Evolutionary conservation across 768 basidiomycete species (phyloP).

Genomic region (Hydnum rufescens): DNA sequence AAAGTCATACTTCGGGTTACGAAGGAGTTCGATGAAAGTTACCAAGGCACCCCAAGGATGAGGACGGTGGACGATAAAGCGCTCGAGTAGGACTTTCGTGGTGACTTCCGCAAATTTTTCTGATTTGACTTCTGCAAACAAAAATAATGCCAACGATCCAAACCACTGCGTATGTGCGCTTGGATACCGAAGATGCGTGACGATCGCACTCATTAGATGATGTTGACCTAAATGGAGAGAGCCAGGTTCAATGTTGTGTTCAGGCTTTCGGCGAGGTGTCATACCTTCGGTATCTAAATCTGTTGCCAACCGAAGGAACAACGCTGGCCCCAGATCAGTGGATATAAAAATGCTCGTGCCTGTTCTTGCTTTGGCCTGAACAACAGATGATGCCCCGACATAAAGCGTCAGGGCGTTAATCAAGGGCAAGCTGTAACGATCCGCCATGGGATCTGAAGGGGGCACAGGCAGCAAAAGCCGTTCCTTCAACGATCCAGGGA

Average conservation of each 20-base stretch:
- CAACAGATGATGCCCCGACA: slow-evolving; percentile 82
- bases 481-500: slow-evolving; percentile 42
- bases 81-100: slow-evolving; percentile 79
- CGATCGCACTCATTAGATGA: slow-evolving; percentile 79
- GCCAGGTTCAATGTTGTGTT: too few species aligned
- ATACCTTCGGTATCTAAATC: slow-evolving; percentile 83
- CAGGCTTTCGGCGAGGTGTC: too few species aligned
- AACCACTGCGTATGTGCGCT: slow-evolving; percentile 99
- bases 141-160: slow-evolving; percentile 70
- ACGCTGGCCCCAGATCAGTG: slow-evolving; percentile 66
- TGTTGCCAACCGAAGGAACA: slow-evolving; percentile 62
- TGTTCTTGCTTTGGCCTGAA: slow-evolving; percentile 69
- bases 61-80: slow-evolving; percentile 83
- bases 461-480: slow-evolving; percentile 34
- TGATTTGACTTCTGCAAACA: slow-evolving; percentile 63
- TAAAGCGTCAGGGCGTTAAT: slow-evolving; percentile 93
- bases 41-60: slow-evolving; percentile 93
- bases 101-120: slow-evolving; percentile 64
- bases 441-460: slow-evolving; percentile 27
- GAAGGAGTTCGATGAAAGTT: slow-evolving; percentile 83
- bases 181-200: slow-evolving; percentile 89
- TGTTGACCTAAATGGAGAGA: slow-evolving; percentile 84
- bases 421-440: slow-evolving; percentile 69
- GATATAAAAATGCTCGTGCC: slow-evolving; percentile 65
- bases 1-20: slow-evolving; percentile 79